Percentiles rank a stretch among this genome's conserved stretches.
phyloP scores from a whole-genome alignment of 345 rosid genomes.

The Boechera stricta region DNA sequence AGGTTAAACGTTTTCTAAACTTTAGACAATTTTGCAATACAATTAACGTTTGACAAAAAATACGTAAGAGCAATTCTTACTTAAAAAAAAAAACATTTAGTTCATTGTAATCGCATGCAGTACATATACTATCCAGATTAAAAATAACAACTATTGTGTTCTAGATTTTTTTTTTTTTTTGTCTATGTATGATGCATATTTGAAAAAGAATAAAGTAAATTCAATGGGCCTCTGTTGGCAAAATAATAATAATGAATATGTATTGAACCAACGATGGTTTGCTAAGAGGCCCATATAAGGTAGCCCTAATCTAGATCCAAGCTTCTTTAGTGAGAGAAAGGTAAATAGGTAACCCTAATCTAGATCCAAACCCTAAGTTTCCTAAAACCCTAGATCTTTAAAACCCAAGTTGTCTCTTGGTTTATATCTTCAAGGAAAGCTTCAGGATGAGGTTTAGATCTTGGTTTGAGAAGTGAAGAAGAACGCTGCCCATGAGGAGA shows the following conservation, averaged over 20 bases:
- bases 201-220: neutral
- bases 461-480: too few relatives aligned
- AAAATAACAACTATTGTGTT: neutral
- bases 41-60: neutral
- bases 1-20: neutral
- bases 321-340: too few relatives aligned
- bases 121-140: neutral
- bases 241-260: neutral
- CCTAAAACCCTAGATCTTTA: too few relatives aligned
- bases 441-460: too few relatives aligned
- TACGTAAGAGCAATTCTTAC: neutral
- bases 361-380: too few relatives aligned
- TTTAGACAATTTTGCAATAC: neutral
- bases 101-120: neutral
- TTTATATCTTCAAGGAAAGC: too few relatives aligned
- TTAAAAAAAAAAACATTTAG: too few relatives aligned
- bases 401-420: too few relatives aligned
- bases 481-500: too few relatives aligned
- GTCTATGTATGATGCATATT: neutral
- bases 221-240: neutral
- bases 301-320: too few relatives aligned
- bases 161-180: neutral
- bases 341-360: too few relatives aligned
- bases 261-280: neutral
- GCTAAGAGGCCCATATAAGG: slow-evolving; percentile 5